These are phyloP conservation scores for Cyclostephanos tholiformis DNA, from an alignment of 108 stramenopile genomes.

Conservation along the genomic window DNA sequence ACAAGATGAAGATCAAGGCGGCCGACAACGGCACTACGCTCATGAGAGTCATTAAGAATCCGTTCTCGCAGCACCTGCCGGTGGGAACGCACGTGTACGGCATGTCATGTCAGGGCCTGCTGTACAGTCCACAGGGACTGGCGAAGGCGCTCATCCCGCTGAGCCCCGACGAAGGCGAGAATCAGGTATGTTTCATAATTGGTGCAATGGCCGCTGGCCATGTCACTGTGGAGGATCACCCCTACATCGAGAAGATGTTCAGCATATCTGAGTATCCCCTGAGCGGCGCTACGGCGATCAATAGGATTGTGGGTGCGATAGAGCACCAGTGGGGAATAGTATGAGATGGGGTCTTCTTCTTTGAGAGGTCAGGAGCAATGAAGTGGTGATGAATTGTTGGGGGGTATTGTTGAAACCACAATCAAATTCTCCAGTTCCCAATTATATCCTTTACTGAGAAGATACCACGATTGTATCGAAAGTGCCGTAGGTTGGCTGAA, in stretches of 20 bases:
- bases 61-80: constrained; percentile 94
- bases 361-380: neutral
- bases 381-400: neutral
- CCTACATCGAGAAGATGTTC: constrained; percentile 95
- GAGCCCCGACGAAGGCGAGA: constrained; percentile 45
- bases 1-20: constrained; percentile 99
- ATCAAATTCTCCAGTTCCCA: too few relatives aligned
- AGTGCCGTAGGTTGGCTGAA: too few relatives aligned
- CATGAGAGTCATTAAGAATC: constrained; percentile 98
- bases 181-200: constrained; percentile 91
- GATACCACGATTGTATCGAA: too few relatives aligned
- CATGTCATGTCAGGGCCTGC: constrained; percentile 76
- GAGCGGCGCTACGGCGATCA: constrained; percentile 92
- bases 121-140: constrained; percentile 87
- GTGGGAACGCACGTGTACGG: constrained; percentile 91
- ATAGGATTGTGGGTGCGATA: constrained; percentile 88
- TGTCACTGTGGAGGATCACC: constrained; percentile 91
- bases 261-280: constrained; percentile 95
- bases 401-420: too few relatives aligned
- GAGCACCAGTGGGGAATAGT: constrained; percentile 97
- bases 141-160: constrained; percentile 76
- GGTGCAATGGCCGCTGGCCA: constrained; percentile 97
- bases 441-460: too few relatives aligned
- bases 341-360: constrained; percentile 26
- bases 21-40: constrained; percentile 88